These are phyloP conservation scores for Apiospora hydei DNA, from an alignment of 2,329 filamentous ascomycete genomes.

Conservation along the genomic window DNA sequence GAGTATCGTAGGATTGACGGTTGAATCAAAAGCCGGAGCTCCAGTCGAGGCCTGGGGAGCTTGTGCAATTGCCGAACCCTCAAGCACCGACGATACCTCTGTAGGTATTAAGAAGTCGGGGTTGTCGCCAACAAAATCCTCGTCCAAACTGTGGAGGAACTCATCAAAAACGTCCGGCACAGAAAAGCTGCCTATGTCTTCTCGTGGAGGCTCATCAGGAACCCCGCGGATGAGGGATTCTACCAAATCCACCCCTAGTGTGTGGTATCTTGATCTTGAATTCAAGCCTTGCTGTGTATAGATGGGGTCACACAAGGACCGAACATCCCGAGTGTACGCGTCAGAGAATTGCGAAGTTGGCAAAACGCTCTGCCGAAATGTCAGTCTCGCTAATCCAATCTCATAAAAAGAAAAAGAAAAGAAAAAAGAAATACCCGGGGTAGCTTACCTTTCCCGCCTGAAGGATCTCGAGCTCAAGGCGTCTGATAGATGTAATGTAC, in stretches of 20 bases:
- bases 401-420: too few relatives aligned
- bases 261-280: slow-evolving; percentile 51
- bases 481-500: slow-evolving; percentile 50
- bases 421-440: not conserved
- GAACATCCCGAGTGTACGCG: slow-evolving; percentile 50
- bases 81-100: not conserved
- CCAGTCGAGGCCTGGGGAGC: not conserved
- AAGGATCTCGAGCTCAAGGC: slow-evolving; percentile 59
- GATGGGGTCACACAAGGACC: slow-evolving; percentile 51
- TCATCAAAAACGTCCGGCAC: slow-evolving; percentile 18
- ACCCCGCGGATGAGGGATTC: slow-evolving; percentile 46
- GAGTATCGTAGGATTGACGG: slow-evolving; percentile 30
- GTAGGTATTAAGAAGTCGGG: not conserved
- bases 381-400: slow-evolving; percentile 30
- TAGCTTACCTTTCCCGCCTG: slow-evolving; percentile 57
- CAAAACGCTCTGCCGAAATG: slow-evolving; percentile 46
- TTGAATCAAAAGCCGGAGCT: slow-evolving; percentile 20
- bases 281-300: slow-evolving; percentile 47
- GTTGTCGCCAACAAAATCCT: not conserved
- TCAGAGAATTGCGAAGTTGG: slow-evolving; percentile 47
- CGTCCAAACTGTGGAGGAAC: slow-evolving; percentile 16
- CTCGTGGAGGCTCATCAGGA: slow-evolving; percentile 29
- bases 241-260: slow-evolving; percentile 49
- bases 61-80: not conserved
- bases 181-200: slow-evolving; percentile 19